Evolutionary conservation across 306 rosid genomes (phyloP).

Genomic region (Myrica gale): DNA sequence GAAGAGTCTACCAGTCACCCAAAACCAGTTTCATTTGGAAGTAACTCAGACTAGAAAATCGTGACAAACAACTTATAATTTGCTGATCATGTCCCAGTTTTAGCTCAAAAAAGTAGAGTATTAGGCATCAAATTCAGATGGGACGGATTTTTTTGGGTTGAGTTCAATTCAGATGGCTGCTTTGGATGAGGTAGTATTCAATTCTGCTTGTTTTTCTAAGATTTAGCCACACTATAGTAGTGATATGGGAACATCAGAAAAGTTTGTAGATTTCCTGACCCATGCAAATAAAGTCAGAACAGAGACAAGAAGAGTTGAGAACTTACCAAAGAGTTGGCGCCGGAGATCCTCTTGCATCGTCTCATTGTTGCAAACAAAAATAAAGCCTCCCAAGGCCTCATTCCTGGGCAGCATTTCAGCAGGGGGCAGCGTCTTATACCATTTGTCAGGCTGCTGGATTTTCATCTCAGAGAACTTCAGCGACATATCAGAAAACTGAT

Average conservation of each 20-base stretch:
- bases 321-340: constrained; percentile 32
- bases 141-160: background rate
- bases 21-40: too few species aligned
- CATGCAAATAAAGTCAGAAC: background rate
- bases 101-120: too few species aligned
- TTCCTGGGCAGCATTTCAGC: constrained; percentile 33
- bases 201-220: background rate
- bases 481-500: background rate
- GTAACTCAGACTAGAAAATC: too few species aligned
- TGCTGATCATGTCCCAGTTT: too few species aligned
- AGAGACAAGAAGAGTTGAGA: background rate
- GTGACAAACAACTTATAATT: too few species aligned
- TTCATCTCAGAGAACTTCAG: constrained; percentile 3
- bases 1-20: too few species aligned
- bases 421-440: constrained; percentile 25
- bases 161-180: background rate
- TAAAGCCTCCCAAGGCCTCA: constrained; percentile 33
- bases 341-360: constrained; percentile 35
- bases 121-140: background rate
- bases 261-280: background rate
- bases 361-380: constrained; percentile 32
- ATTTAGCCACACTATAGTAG: background rate
- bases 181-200: background rate
- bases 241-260: background rate
- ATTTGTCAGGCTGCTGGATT: constrained; percentile 10